Evolutionary conservation across 352 stramenopile species (phyloP).

Genomic region (Phytophthora agathidicida): DNA sequence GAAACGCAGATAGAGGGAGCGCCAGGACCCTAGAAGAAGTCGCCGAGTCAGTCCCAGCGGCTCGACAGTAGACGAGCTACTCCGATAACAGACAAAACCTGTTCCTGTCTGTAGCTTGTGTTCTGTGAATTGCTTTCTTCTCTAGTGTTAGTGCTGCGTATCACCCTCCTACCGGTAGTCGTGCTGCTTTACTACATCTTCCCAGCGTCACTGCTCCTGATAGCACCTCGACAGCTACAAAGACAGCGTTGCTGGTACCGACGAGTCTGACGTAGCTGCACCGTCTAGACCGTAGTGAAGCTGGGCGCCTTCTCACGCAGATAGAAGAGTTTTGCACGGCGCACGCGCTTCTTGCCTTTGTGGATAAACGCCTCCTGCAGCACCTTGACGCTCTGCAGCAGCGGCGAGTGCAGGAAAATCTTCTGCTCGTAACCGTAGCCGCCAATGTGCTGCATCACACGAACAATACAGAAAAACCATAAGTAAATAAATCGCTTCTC

Average conservation of each 20-base stretch:
- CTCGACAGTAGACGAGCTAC: slow-evolving; percentile 11
- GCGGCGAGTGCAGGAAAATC: slow-evolving; percentile 88
- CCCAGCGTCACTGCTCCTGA: slow-evolving; percentile 4
- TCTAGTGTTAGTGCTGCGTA: slow-evolving; percentile 31
- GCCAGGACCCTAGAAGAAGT: slow-evolving; percentile 12
- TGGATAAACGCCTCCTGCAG: slow-evolving; percentile 91
- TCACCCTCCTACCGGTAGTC: slow-evolving; percentile 13
- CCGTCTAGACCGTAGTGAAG: slow-evolving; percentile 77
- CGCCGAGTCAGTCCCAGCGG: background rate
- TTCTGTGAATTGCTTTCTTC: slow-evolving; percentile 33
- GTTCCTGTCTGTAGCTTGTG: slow-evolving; percentile 22
- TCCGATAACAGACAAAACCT: slow-evolving; percentile 24
- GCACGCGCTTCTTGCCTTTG: slow-evolving; percentile 92
- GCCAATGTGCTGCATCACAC: slow-evolving; percentile 69
- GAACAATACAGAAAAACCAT: slow-evolving; percentile 8
- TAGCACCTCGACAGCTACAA: background rate
- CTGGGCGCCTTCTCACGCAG: slow-evolving; percentile 84
- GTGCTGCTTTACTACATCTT: slow-evolving; percentile 28
- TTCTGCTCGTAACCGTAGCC: slow-evolving; percentile 89
- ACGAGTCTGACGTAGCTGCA: slow-evolving; percentile 19
- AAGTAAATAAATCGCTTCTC: slow-evolving; percentile 9
- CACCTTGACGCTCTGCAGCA: slow-evolving; percentile 89
- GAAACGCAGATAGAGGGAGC: slow-evolving; percentile 75
- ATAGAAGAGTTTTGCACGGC: slow-evolving; percentile 91
- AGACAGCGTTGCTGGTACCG: slow-evolving; percentile 1